Conservation (phyloP, 2,329 filamentous ascomycete genomes). For the Nakataea oryzae region DNA sequence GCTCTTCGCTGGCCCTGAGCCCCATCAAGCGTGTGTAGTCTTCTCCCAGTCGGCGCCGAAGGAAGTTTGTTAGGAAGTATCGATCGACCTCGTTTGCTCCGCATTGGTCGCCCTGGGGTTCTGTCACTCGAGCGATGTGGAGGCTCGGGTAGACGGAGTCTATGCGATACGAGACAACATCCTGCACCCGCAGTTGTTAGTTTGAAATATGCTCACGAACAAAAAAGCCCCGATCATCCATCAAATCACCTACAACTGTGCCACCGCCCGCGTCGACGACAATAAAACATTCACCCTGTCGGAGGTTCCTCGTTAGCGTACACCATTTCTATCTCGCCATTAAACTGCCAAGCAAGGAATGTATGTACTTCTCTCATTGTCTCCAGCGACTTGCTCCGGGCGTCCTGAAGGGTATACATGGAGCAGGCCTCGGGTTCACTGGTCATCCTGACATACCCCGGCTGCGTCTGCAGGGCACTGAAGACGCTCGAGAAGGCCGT, state of each 20-base stretch:
- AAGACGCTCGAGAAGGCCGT: neutral
- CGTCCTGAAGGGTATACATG: constrained; percentile 5
- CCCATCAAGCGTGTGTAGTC: neutral
- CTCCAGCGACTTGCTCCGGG: neutral
- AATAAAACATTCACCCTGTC: constrained; percentile 11
- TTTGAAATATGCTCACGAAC: too few relatives aligned
- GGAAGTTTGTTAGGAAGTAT: neutral
- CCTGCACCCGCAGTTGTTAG: neutral
- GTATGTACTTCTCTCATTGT: constrained; percentile 4
- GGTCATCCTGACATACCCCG: neutral
- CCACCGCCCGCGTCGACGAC: constrained; percentile 12
- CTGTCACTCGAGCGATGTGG: neutral
- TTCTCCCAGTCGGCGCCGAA: neutral
- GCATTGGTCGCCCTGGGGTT: neutral
- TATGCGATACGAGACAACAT: constrained; percentile 10
- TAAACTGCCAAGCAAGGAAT: fast-evolving
- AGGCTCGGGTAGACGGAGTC: constrained; percentile 5
- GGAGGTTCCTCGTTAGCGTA: neutral
- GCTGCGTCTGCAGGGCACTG: neutral
- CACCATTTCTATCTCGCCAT: neutral
- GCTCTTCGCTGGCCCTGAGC: neutral
- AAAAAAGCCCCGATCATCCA: too few relatives aligned
- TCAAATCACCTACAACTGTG: constrained; percentile 6
- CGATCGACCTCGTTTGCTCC: neutral
- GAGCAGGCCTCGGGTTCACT: constrained; percentile 1